Evolutionary conservation across 345 rosid species (phyloP).

Genomic region (Corchorus olitorius): DNA sequence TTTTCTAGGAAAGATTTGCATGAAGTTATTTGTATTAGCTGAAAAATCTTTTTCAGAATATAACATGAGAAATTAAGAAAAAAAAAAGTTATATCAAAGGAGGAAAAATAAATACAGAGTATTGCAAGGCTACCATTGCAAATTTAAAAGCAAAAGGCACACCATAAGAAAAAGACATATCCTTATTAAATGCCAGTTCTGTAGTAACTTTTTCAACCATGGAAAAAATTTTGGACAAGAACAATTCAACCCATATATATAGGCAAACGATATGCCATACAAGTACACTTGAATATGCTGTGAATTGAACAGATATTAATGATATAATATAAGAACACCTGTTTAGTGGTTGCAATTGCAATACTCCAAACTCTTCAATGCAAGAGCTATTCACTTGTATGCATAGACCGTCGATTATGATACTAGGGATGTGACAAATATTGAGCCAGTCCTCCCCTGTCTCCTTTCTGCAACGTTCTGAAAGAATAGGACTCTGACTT

Average conservation of each 20-base stretch:
- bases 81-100: background rate
- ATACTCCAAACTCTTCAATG: conserved; percentile 11
- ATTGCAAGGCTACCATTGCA: background rate
- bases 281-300: background rate
- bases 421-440: conserved; percentile 14
- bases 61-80: background rate
- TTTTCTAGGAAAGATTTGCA: too few relatives aligned
- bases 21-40: background rate
- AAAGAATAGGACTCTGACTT: conserved; percentile 11
- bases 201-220: background rate
- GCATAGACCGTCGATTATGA: conserved; percentile 9
- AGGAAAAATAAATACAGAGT: background rate
- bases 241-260: background rate
- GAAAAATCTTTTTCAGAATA: background rate
- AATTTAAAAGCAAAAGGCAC: background rate
- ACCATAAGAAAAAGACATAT: background rate
- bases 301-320: too few relatives aligned
- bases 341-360: conserved; percentile 16
- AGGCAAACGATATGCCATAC: background rate
- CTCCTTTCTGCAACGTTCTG: conserved; percentile 14
- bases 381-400: conserved; percentile 1
- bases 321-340: conserved; percentile 6
- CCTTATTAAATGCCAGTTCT: background rate
- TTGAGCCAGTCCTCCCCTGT: conserved; percentile 14
- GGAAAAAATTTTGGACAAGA: background rate